phyloP scores from a whole-genome alignment of 2,329 filamentous ascomycete species.

The Sphaceloma murrayae region DNA sequence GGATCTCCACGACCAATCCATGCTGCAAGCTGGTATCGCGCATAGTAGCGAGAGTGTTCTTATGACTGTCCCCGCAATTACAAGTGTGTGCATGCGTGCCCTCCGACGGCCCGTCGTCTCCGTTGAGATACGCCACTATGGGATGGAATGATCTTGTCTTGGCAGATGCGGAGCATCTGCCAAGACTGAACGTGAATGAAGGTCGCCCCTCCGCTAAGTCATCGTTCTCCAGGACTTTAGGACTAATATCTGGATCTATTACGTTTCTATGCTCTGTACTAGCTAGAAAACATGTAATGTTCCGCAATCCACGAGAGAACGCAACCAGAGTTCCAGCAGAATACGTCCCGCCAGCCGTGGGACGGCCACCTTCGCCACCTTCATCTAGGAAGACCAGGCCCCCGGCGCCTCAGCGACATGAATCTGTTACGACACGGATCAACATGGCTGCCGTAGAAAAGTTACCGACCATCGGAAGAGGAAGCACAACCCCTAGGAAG shows the following conservation, averaged over 20 bases:
- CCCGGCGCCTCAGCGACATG: constrained; percentile 10
- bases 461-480: constrained; percentile 25
- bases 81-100: no score
- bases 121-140: no score
- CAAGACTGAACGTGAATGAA: not conserved
- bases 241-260: not conserved
- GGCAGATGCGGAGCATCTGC: constrained; percentile 9
- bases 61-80: no score
- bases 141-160: no score
- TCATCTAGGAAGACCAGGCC: constrained; percentile 11
- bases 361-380: constrained; percentile 46
- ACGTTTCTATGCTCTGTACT: not conserved
- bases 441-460: constrained; percentile 26
- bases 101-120: no score
- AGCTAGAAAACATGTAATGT: constrained; percentile 43
- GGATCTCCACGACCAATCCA: no score
- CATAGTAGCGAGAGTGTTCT: no score
- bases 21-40: no score
- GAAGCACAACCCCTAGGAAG: constrained; percentile 29
- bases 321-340: constrained; percentile 27
- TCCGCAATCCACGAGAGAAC: constrained; percentile 46
- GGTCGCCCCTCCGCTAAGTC: not conserved
- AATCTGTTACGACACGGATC: constrained; percentile 20
- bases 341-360: constrained; percentile 37
- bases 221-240: not conserved